phyloP scores from a whole-genome alignment of 2,329 filamentous ascomycete genomes.

The Fusarium nanum region DNA sequence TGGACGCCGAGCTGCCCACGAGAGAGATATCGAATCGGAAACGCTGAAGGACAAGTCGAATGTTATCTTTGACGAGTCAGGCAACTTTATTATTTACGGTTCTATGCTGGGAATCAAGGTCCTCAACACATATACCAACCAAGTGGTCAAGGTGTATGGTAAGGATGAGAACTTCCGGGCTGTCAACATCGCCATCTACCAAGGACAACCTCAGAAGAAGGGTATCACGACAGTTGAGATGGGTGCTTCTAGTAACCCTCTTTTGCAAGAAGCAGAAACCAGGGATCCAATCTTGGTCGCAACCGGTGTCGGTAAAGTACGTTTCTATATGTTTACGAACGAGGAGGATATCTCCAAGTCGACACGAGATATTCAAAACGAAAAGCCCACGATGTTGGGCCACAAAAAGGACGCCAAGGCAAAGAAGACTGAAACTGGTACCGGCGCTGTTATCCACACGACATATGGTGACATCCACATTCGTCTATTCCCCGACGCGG shows the following conservation, averaged over 20 bases:
- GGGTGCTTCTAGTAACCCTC: slow-evolving; percentile 93
- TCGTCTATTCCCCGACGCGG: slow-evolving; percentile 90
- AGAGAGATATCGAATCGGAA: slow-evolving; percentile 84
- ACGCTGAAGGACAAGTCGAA: slow-evolving; percentile 78
- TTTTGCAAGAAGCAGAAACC: slow-evolving; percentile 90
- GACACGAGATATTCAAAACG: slow-evolving; percentile 91
- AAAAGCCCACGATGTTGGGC: slow-evolving; percentile 79
- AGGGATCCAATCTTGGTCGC: slow-evolving; percentile 89
- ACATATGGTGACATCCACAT: slow-evolving; percentile 94
- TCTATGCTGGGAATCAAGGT: slow-evolving; percentile 94
- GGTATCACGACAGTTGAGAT: slow-evolving; percentile 93
- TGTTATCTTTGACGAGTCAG: slow-evolving; percentile 94
- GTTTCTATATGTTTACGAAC: slow-evolving; percentile 99
- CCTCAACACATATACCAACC: slow-evolving; percentile 94
- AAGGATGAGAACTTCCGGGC: slow-evolving; percentile 89
- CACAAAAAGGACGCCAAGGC: slow-evolving; percentile 63
- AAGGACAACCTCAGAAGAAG: slow-evolving; percentile 95
- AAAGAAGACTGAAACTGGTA: slow-evolving; percentile 78
- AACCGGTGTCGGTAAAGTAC: slow-evolving; percentile 86
- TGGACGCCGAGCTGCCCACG: slow-evolving; percentile 84
- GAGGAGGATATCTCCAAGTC: slow-evolving; percentile 85
- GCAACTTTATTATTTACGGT: slow-evolving; percentile 94
- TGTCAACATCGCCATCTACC: slow-evolving; percentile 87
- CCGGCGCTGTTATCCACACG: slow-evolving; percentile 87
- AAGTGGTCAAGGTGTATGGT: slow-evolving; percentile 89